Percentiles rank a stretch among this genome's conserved stretches.
These are phyloP conservation scores for Tephrocybe sp. DNA, from an alignment of 768 basidiomycete species.

Conservation along the genomic window DNA sequence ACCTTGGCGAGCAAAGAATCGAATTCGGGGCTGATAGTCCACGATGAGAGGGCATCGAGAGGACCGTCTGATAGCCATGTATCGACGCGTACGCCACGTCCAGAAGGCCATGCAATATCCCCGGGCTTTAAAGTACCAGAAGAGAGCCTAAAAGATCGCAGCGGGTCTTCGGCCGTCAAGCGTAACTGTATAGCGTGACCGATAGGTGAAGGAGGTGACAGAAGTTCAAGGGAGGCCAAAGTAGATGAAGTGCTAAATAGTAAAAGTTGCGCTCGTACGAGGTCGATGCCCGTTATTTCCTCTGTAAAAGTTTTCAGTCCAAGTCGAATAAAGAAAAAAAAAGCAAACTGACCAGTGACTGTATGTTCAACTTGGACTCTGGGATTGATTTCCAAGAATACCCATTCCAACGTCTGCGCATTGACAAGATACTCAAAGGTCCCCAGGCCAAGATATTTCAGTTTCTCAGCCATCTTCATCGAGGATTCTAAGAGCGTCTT, in stretches of 20 bases:
- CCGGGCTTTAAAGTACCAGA: slow-evolving; percentile 81
- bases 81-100: slow-evolving; percentile 84
- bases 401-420: slow-evolving; percentile 63
- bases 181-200: slow-evolving; percentile 84
- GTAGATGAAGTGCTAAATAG: slow-evolving; percentile 71
- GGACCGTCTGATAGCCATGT: slow-evolving; percentile 78
- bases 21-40: slow-evolving; percentile 65
- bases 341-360: slow-evolving; percentile 61
- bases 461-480: slow-evolving; percentile 70
- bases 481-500: slow-evolving; percentile 71
- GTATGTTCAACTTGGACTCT: slow-evolving; percentile 95
- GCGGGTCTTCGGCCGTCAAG: slow-evolving; percentile 86
- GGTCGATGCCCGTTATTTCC: slow-evolving; percentile 87
- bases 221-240: slow-evolving; percentile 68
- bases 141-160: slow-evolving; percentile 73
- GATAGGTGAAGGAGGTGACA: slow-evolving; percentile 64
- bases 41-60: slow-evolving; percentile 26
- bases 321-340: background rate
- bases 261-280: slow-evolving; percentile 86
- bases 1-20: slow-evolving; percentile 88
- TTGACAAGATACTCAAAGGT: slow-evolving; percentile 91
- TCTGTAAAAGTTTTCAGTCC: slow-evolving; percentile 38
- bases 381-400: slow-evolving; percentile 49
- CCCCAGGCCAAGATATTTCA: slow-evolving; percentile 82
- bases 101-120: slow-evolving; percentile 67